These are phyloP conservation scores for Colletotrichum coccodes DNA, from an alignment of 2,329 filamentous ascomycete genomes.

Conservation along the genomic window DNA sequence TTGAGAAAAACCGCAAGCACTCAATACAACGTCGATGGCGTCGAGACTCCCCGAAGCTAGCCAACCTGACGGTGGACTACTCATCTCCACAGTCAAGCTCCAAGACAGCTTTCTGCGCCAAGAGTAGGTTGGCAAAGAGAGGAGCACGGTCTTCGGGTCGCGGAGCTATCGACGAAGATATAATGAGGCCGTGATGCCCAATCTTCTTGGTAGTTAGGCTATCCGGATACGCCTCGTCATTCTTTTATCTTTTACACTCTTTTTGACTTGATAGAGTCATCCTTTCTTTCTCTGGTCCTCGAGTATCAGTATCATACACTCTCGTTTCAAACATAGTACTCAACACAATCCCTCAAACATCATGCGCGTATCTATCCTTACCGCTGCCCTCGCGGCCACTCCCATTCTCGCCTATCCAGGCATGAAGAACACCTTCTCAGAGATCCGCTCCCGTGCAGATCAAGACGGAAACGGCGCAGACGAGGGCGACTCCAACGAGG, in stretches of 20 bases:
- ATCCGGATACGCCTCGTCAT: constrained; percentile 13
- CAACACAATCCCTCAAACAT: constrained; percentile 37
- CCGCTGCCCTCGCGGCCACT: constrained; percentile 27
- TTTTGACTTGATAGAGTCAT: constrained; percentile 8
- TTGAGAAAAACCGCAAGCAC: constrained; percentile 9
- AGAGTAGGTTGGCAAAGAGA: constrained; percentile 3
- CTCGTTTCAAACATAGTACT: neutral
- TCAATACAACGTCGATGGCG: constrained; percentile 14
- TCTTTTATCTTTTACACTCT: neutral
- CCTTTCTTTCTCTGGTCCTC: neutral
- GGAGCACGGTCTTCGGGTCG: neutral
- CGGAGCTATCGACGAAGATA: constrained; percentile 1
- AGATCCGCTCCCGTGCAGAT: constrained; percentile 33
- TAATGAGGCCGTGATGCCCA: constrained; percentile 16
- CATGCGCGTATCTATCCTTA: constrained; percentile 26
- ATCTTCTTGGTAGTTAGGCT: neutral
- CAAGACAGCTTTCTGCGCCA: neutral
- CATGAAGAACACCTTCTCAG: constrained; percentile 33
- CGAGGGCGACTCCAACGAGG: constrained; percentile 25
- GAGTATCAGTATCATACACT: neutral
- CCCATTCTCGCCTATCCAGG: constrained; percentile 32
- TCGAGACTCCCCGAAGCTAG: constrained; percentile 14
- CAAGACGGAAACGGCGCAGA: constrained; percentile 17
- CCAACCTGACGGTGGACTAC: neutral
- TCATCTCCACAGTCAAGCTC: constrained; percentile 19